phyloP scores from a whole-genome alignment of 108 stramenopile genomes.

The Bacterosira constricta region DNA sequence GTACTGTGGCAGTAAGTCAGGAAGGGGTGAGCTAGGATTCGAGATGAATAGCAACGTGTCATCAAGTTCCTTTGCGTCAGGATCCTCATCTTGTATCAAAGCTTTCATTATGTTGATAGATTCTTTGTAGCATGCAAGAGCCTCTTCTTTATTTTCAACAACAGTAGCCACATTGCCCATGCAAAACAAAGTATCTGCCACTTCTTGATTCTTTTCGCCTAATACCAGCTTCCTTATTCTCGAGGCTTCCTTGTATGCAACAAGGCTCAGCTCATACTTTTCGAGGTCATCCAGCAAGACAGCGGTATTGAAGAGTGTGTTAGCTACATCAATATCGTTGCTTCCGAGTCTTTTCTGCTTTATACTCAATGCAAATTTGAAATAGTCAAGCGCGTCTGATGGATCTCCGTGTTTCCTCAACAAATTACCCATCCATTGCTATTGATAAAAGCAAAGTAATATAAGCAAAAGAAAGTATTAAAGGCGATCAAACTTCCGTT shows the following conservation, averaged over 20 bases:
- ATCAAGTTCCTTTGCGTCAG: slow-evolving; percentile 12
- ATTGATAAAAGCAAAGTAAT: background rate
- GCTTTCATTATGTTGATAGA: slow-evolving; percentile 31
- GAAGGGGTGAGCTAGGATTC: slow-evolving; percentile 16
- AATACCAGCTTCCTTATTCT: slow-evolving; percentile 40
- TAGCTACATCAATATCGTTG: slow-evolving; percentile 54
- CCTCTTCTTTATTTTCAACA: slow-evolving; percentile 45
- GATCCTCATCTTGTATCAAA: slow-evolving; percentile 35
- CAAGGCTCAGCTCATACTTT: slow-evolving; percentile 53
- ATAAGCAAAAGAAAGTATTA: no score
- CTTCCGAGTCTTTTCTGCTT: slow-evolving; percentile 44
- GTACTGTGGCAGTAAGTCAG: slow-evolving; percentile 22
- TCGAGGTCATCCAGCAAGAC: slow-evolving; percentile 55
- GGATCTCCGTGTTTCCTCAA: slow-evolving; percentile 50
- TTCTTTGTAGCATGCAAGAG: slow-evolving; percentile 48
- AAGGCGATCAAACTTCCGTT: no score
- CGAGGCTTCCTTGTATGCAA: slow-evolving; percentile 52
- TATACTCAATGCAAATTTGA: slow-evolving; percentile 53
- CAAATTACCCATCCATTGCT: slow-evolving; percentile 58
- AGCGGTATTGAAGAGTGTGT: slow-evolving; percentile 56
- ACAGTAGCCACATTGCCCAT: slow-evolving; percentile 53
- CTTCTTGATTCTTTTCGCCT: slow-evolving; percentile 42
- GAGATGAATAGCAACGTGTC: slow-evolving; percentile 41
- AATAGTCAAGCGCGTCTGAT: slow-evolving; percentile 52
- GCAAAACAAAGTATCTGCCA: slow-evolving; percentile 56